A percentile compares a stretch with the other conserved stretches of the same genome.
phyloP scores from a whole-genome alignment of 768 basidiomycete genomes.

The Tephrocybe rancida region DNA sequence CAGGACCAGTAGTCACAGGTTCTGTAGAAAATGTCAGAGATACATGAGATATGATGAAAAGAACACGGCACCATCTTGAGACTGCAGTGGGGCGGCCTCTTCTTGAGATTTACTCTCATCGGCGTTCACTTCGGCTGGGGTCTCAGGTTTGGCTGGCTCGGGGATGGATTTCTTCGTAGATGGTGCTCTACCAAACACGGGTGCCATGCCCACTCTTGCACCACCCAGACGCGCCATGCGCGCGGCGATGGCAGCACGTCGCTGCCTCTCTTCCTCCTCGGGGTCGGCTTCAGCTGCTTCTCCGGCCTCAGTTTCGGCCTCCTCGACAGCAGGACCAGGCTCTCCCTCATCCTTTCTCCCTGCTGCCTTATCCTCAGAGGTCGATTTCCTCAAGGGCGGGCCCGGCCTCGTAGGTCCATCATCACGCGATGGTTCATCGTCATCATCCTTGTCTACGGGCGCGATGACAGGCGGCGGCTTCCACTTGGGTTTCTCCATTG shows the following conservation, averaged over 20 bases:
- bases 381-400: slow-evolving; percentile 25
- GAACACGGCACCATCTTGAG: slow-evolving; percentile 10
- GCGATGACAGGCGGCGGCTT: slow-evolving; percentile 69
- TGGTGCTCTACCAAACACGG: slow-evolving; percentile 60
- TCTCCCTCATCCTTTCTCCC: slow-evolving; percentile 1
- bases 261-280: slow-evolving; percentile 75
- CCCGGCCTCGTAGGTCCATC: slow-evolving; percentile 20
- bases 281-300: slow-evolving; percentile 42
- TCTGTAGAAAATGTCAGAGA: slow-evolving; percentile 9
- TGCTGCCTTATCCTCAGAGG: slow-evolving; percentile 18
- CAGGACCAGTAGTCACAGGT: slow-evolving; percentile 1
- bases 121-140: slow-evolving; percentile 8
- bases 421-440: slow-evolving; percentile 30
- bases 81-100: neutral
- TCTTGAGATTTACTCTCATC: slow-evolving; percentile 4
- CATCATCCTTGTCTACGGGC: slow-evolving; percentile 48
- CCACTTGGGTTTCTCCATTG: slow-evolving; percentile 80
- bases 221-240: slow-evolving; percentile 94
- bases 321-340: neutral
- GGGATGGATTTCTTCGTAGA: slow-evolving; percentile 34
- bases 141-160: slow-evolving; percentile 23
- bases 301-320: slow-evolving; percentile 26
- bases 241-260: slow-evolving; percentile 86
- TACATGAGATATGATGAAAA: neutral
- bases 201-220: slow-evolving; percentile 78